These are phyloP conservation scores for Neurospora crassa DNA, from an alignment of 2,329 filamentous ascomycete genomes.

Conservation along the genomic window DNA sequence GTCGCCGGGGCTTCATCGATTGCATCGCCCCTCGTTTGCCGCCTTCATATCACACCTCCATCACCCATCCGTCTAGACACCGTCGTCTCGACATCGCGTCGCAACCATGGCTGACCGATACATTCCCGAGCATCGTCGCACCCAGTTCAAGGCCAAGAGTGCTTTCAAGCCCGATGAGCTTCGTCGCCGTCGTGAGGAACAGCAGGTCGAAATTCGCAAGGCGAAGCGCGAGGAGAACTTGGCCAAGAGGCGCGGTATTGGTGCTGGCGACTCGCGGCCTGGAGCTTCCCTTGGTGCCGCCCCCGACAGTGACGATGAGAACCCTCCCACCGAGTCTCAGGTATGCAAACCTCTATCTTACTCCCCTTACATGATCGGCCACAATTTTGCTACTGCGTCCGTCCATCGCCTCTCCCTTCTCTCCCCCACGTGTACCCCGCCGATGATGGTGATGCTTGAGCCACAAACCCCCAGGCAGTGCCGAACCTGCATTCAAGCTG, in stretches of 20 bases:
- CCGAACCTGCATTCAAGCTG: background rate
- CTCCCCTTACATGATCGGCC: background rate
- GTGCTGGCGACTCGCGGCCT: slow-evolving; percentile 67
- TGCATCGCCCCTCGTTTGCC: slow-evolving; percentile 2
- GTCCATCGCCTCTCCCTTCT: background rate
- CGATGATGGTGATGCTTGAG: slow-evolving; percentile 7
- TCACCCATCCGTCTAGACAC: slow-evolving; percentile 1
- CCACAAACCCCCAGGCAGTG: background rate
- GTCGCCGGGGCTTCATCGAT: background rate
- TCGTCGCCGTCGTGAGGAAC: slow-evolving; percentile 93
- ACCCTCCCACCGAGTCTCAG: slow-evolving; percentile 89
- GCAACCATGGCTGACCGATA: slow-evolving; percentile 91
- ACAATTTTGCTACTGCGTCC: slow-evolving; percentile 6
- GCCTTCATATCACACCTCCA: slow-evolving; percentile 1
- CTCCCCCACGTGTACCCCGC: slow-evolving; percentile 19
- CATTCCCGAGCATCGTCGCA: slow-evolving; percentile 98
- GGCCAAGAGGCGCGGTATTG: slow-evolving; percentile 93
- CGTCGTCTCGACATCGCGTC: slow-evolving; percentile 21
- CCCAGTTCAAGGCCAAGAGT: slow-evolving; percentile 99
- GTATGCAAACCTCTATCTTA: slow-evolving; percentile 40
- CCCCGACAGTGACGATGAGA: slow-evolving; percentile 96
- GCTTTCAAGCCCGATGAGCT: slow-evolving; percentile 99
- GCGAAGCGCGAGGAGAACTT: slow-evolving; percentile 98
- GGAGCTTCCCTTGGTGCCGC: slow-evolving; percentile 79
- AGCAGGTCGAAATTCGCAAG: slow-evolving; percentile 98